phyloP scores from a whole-genome alignment of 192 early-diverging fungal species.

The Coemansia furcata region DNA sequence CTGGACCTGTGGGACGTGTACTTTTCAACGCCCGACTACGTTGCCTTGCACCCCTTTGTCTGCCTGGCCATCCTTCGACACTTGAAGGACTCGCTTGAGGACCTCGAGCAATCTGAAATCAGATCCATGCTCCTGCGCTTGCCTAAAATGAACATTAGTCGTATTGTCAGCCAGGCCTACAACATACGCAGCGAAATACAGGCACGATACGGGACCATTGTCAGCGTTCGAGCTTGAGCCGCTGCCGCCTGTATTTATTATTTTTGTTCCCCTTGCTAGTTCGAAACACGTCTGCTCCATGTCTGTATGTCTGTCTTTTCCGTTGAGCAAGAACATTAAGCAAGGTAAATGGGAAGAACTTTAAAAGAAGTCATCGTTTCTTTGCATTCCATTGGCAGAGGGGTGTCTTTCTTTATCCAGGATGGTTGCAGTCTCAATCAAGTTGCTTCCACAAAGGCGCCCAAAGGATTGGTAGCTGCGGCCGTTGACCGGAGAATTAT shows the following conservation, averaged over 20 bases:
- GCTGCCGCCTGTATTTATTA: not conserved
- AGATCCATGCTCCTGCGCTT: slow-evolving; percentile 76
- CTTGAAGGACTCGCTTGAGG: slow-evolving; percentile 79
- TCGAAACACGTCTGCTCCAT: not conserved
- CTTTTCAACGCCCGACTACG: slow-evolving; percentile 71
- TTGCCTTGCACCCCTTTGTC: slow-evolving; percentile 82
- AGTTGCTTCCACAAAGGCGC: not conserved
- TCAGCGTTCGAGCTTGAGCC: not conserved
- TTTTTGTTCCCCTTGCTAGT: not conserved
- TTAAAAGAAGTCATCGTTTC: not conserved
- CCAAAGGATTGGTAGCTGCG: not conserved
- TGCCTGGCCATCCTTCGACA: slow-evolving; percentile 80
- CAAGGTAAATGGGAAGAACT: not conserved
- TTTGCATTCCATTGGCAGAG: not conserved
- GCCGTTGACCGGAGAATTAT: not conserved
- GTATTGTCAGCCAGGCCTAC: slow-evolving; percentile 67
- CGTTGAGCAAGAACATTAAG: not conserved
- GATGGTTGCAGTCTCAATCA: not conserved
- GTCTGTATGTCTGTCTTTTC: not conserved
- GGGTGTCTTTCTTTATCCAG: not conserved
- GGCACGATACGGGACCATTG: slow-evolving; percentile 50
- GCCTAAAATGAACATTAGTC: slow-evolving; percentile 67
- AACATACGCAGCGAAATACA: slow-evolving; percentile 69
- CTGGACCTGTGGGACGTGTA: slow-evolving; percentile 89
- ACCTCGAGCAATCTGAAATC: slow-evolving; percentile 90